Base-by-base conservation (phyloP, 179 eudicot genomes). In the Drosera spatulata region DNA sequence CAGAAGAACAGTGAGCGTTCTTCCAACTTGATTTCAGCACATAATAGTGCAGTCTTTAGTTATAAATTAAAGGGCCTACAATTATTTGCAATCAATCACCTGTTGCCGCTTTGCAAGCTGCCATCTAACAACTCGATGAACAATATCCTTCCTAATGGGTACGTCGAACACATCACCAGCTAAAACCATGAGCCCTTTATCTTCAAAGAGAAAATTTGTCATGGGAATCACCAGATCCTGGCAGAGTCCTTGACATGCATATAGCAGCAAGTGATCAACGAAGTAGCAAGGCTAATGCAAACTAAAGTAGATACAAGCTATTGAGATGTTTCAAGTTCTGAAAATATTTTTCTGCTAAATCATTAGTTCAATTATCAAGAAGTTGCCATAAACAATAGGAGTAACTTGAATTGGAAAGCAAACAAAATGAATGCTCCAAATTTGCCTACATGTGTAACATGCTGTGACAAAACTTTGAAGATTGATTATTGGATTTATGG, bases 81-180 rank as follows among this genome's bases (percentile, higher is more conserved):
- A 51, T 51, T 2, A n/a, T 39, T n/a, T 43, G 8, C 53, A 43
- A 46, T 9, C 13, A 55, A 67, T 67, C 59, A 94, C 99, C 96
- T 94, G 97, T 68, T 75, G 99, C 52, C 97, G 81, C 74, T 94
- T 94, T 33, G 99, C 99, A 65, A 94, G 99, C 80, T 94, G 99
- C 96, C 97, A 94, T 70, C 89, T 76, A n/a, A 94, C 97, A 73
- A 94, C 96, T 63, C 95, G 91, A 69, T 94, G 99, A 48, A 94
- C 74, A 63, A 94, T 87, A 69, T 94, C 99, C 71, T 94, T 94
- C 72, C 96, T 80, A 44, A 94, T 84, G 70, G 99, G 99, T 41
- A 90, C 82, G 71, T 90, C 99, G 79, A 94, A 94, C 60, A 94
- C 91, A 80, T 94, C 99, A 69, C 99, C 99, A 55, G 95, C 82